Base-by-base conservation (phyloP, 192 early-diverging fungal genomes). In the Linnemannia zychae region DNA sequence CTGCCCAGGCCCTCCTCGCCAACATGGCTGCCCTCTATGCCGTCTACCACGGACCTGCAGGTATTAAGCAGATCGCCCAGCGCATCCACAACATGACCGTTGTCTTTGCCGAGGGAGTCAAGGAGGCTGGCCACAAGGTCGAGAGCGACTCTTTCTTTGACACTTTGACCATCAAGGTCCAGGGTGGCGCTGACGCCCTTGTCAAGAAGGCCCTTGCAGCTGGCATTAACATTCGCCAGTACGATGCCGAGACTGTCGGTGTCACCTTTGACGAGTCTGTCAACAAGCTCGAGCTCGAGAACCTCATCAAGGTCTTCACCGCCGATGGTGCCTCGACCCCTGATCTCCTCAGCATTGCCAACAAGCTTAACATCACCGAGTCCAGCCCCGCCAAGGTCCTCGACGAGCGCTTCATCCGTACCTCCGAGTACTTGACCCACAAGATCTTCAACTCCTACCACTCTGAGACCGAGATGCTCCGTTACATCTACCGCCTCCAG, bases 1-100 rank as follows among this genome's bases (percentile, higher is more conserved):
- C 99, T 0, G 97, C 99, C 31, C 99, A 99, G 89, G 99, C 98
- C 44, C 92, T 99, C 71, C 91, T 99, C 70, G 99, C 99, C 73
- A 99, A 99, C 92, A 99, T 99, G 98, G 92, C 97, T 44, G 99
- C 97, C 65, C 98, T 99, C 96, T 99, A 99, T 81, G 97, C 96
- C 36, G 96, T 99, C 68, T 99, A 99, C 90, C 99, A 99, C 87
- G 99, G 99, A 57, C 98, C 99, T 40, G 88, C 94, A 87, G 98
- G 99, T 47, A 91, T 99, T 74, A 91, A 91, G 78, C 92, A 91
- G 24, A 99, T 99, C 87, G 98, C 97, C 49, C 91, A 96, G 82
- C 95, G 97, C 72, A 94, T 99, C 74, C 97, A 99, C 90, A 94
- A 94, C 90, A 91, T 99, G 84, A 97, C 99, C 12, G 85, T 90